A percentile compares a stretch with the other conserved stretches of the same genome.
Conservation (phyloP, 108 stramenopile species). For the Nitzschia sp. region DNA sequence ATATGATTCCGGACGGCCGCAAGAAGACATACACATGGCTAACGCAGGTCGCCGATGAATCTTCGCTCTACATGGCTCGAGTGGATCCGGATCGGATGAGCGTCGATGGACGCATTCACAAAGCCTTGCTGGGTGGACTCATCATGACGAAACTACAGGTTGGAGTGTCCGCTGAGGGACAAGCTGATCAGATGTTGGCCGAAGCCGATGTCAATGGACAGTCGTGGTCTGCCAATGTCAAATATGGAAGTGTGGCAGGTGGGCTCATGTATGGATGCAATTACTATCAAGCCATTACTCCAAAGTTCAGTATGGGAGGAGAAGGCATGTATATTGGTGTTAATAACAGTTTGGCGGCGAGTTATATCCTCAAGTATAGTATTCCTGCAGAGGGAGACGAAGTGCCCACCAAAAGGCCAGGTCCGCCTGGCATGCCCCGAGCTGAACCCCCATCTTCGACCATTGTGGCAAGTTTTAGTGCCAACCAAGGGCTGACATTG, state of each 20-base stretch:
- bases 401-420: background rate
- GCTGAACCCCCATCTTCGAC: slow-evolving; percentile 42
- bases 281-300: slow-evolving; percentile 78
- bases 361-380: slow-evolving; percentile 71
- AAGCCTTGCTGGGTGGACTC: slow-evolving; percentile 66
- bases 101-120: slow-evolving; percentile 82
- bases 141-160: slow-evolving; percentile 77
- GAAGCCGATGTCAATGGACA: slow-evolving; percentile 76
- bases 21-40: slow-evolving; percentile 73
- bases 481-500: slow-evolving; percentile 60
- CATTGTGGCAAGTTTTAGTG: slow-evolving; percentile 68
- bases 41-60: slow-evolving; percentile 83
- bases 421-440: slow-evolving; percentile 11
- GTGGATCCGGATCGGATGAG: slow-evolving; percentile 62
- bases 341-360: slow-evolving; percentile 63
- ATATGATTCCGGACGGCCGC: slow-evolving; percentile 75
- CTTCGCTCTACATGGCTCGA: slow-evolving; percentile 60
- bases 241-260: slow-evolving; percentile 88
- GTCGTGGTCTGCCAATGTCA: slow-evolving; percentile 86
- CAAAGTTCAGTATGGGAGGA: slow-evolving; percentile 68
- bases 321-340: slow-evolving; percentile 87
- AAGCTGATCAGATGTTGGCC: slow-evolving; percentile 67
- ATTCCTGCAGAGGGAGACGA: slow-evolving; percentile 34
- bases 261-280: slow-evolving; percentile 74
- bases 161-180: slow-evolving; percentile 55